Evolutionary conservation across 371 early-diverging fungal genomes (phyloP).

Genomic region (Thermomucor indicae-seudaticae): DNA sequence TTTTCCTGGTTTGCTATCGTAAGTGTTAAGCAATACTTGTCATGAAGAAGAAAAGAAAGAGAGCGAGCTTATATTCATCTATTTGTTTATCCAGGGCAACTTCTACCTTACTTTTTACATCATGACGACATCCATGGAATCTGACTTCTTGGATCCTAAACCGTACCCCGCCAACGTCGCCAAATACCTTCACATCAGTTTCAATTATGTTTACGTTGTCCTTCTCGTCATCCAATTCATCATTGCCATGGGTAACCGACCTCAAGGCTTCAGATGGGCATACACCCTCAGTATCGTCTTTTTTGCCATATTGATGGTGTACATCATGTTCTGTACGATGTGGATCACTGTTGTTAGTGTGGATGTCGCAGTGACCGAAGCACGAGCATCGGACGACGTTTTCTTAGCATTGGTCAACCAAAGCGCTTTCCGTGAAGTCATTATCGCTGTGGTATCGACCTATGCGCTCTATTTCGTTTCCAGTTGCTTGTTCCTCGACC

Average conservation of each 20-base stretch:
- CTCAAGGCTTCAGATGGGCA: constrained; percentile 73
- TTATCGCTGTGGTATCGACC: constrained; percentile 62
- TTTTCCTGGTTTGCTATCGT: constrained; percentile 78
- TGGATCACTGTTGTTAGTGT: constrained; percentile 51
- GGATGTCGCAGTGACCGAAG: constrained; percentile 28
- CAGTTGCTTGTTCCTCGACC: constrained; percentile 63
- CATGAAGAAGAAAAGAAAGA: constrained; percentile 28
- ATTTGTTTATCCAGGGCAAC: constrained; percentile 53
- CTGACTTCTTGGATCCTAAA: constrained; percentile 13
- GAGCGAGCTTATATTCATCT: constrained; percentile 38
- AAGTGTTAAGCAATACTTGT: no score
- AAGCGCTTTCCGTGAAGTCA: constrained; percentile 52
- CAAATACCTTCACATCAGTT: constrained; percentile 39
- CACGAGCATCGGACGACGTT: constrained; percentile 10
- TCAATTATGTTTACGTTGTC: constrained; percentile 59
- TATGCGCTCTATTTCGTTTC: constrained; percentile 64
- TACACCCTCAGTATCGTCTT: constrained; percentile 53
- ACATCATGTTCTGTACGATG: constrained; percentile 56
- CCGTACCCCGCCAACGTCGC: constrained; percentile 51
- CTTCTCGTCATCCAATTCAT: constrained; percentile 66
- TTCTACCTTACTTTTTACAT: constrained; percentile 77
- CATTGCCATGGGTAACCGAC: constrained; percentile 78
- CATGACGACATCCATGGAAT: constrained; percentile 39
- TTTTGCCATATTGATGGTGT: constrained; percentile 53
- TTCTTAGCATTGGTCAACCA: constrained; percentile 28